Evolutionary conservation across 148 eudicot species (phyloP), one percentile per base, ranked within the genome.

Genomic region (Rhododendron mucronatum): DNA sequence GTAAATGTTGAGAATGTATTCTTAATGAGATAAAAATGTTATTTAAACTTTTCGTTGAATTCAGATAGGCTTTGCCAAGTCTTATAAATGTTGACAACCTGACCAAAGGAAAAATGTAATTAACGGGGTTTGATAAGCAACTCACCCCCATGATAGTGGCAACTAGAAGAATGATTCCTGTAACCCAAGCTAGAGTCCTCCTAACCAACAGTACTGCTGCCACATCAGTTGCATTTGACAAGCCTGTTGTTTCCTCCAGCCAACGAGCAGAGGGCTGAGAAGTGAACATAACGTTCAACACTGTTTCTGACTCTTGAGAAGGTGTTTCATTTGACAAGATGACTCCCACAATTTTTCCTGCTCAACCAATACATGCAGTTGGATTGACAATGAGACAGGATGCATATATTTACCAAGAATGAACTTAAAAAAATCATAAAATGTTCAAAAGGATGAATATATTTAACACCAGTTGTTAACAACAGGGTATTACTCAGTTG

Each of bases 141-240:
- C 93, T 95, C 85, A 97, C 99, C 95, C 98, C 99, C 61, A 95
- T 84, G 39, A 93, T 86, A 84, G 96, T 93, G 87, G 98, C 91
- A 88, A 97, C 91, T 86, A 97, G 76, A 67, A 97, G 95, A 84
- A 97, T 84, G 84, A 93, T 89, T 89, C 98, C 98, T 45, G 99
- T 94, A 47, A 89, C 81, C 98, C 98, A 97, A 53, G 99, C 98
- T 86, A 97, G 89, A 59, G 92, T 89, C 21, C 55, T 78, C 88
- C 99, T 93, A 76, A 97, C 98, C 81, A 97, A 90, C 50, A 84
- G 73, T 85, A 93, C 82, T 90, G 93, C 95, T 50, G 88, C 90
- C 55, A 57, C 50, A 26, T 18, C 23, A 48, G 89, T 86, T 59
- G 86, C 5, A 57, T 86, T 89, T 12, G 87, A 50, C 53, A 93